Evolutionary conservation across 257 asterid genomes (phyloP).

Genomic region (Ehretia macrophylla): DNA sequence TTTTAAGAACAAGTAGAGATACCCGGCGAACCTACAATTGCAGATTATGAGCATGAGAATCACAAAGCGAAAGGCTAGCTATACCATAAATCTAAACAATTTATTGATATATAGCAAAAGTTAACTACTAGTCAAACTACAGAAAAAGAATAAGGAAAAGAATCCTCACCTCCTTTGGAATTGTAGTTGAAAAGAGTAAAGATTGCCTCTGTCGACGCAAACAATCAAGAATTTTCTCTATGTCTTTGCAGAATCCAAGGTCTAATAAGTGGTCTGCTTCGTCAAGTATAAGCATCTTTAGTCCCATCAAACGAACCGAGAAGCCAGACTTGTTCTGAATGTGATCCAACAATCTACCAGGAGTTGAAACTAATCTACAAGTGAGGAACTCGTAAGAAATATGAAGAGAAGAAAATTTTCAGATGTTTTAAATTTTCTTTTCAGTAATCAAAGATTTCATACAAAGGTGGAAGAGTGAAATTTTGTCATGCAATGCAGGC

Average conservation of each 20-base stretch:
- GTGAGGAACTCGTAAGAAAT: not conserved
- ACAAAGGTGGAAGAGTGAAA: too few relatives aligned
- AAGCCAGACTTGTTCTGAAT: constrained; percentile 88
- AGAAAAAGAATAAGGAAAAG: not conserved
- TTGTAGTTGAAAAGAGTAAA: constrained; percentile 76
- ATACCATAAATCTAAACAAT: not conserved
- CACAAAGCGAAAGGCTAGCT: constrained; percentile 8
- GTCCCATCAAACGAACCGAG: constrained; percentile 82
- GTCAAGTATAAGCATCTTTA: constrained; percentile 85
- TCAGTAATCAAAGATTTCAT: too few relatives aligned
- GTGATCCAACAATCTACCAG: constrained; percentile 94
- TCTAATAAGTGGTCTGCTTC: constrained; percentile 88
- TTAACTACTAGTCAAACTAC: not conserved
- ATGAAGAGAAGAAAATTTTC: not conserved
- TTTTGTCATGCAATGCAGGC: not conserved
- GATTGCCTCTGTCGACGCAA: constrained; percentile 86
- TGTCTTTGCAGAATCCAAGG: constrained; percentile 86
- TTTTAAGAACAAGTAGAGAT: constrained; percentile 78
- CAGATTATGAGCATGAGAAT: constrained; percentile 14
- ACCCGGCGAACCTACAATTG: constrained; percentile 77
- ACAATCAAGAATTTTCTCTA: constrained; percentile 90
- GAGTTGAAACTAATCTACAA: constrained; percentile 61
- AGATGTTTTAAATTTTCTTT: not conserved
- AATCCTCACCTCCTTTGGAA: constrained; percentile 78
- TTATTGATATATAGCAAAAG: not conserved